These are phyloP conservation scores for Gaeumannomyces sp. DNA, from an alignment of 2,329 filamentous ascomycete genomes.

Conservation along the genomic window DNA sequence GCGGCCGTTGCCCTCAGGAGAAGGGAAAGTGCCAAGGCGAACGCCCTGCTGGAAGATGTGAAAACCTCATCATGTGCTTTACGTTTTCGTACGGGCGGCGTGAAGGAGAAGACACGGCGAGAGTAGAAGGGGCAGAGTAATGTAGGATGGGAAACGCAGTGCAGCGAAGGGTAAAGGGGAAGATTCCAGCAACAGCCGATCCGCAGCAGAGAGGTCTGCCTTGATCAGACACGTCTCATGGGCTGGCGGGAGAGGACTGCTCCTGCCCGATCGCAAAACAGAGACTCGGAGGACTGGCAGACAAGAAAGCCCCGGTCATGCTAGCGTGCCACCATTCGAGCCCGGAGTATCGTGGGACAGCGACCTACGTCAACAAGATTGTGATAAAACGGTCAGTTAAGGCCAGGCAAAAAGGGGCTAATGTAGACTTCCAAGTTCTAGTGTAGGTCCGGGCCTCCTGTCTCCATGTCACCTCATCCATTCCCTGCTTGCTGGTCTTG, in stretches of 20 bases:
- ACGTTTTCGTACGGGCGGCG: neutral
- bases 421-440: neutral
- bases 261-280: neutral
- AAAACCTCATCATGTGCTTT: slow-evolving; percentile 6
- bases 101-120: neutral
- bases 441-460: neutral
- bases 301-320: no score
- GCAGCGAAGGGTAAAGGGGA: neutral
- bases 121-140: neutral
- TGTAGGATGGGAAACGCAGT: neutral
- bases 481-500: neutral
- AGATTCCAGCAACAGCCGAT: neutral
- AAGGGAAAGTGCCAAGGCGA: slow-evolving; percentile 21
- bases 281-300: no score
- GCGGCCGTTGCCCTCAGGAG: slow-evolving; percentile 19
- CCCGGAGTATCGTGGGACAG: neutral
- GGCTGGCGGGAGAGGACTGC: neutral
- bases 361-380: neutral
- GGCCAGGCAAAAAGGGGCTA: neutral
- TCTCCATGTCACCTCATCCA: neutral
- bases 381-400: neutral
- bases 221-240: neutral
- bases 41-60: neutral
- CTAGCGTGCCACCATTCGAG: neutral
- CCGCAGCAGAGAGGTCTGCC: neutral